Base-by-base conservation (phyloP, 2,329 filamentous ascomycete species). In the Chaetomium sp. region DNA sequence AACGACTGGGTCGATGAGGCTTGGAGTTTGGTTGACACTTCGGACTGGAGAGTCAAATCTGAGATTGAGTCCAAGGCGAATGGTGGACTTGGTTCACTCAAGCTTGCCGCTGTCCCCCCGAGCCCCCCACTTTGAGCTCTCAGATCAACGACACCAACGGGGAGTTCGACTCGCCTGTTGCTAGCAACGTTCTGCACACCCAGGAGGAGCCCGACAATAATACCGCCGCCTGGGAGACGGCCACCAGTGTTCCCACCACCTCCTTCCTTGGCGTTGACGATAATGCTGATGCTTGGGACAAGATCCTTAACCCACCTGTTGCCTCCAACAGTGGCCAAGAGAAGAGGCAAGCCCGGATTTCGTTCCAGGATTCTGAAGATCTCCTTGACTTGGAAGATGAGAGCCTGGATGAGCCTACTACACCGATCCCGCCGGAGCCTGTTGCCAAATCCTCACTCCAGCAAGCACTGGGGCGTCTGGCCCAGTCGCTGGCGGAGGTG, bases 361-460 rank as follows among this genome's bases (percentile, higher is more conserved):
- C 27, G 16, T 55, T 55, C 21, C 23, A 27, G 27, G 16, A 19
- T 25, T 53, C 50, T 29, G 50, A 27, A 8, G 19, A 53, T 31
- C 21, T 53, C 27, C 51, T 33, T 35, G 51, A 55, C 21, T 47
- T 47, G 45, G 45, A 55, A 23, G 51, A 42, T 5, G 16, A 57
- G 54, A 35, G 10, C 3, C 10, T 42, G 31, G 13, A 42, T 29
- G 35, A 57, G 55, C 23, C 35, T 27, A 13, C 10, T 45, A 8
- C 16, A 3, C 7, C 35, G 21, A 23, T 21, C 25, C 21, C 3
- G 23, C 19, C 35, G 35, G n/a, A 13, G 19, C 27, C 29, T 35
- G n/a, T 31, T 35, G 8, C 31, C 16, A 19, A n/a, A 25, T 8
- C 35, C n/a, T 16, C 35, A 16, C 23, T 25, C 21, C n/a, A 35